A percentile compares a stretch with the other conserved stretches of the same genome.
Conservation (phyloP, 352 stramenopile genomes). For the Globisporangium nagaii region DNA sequence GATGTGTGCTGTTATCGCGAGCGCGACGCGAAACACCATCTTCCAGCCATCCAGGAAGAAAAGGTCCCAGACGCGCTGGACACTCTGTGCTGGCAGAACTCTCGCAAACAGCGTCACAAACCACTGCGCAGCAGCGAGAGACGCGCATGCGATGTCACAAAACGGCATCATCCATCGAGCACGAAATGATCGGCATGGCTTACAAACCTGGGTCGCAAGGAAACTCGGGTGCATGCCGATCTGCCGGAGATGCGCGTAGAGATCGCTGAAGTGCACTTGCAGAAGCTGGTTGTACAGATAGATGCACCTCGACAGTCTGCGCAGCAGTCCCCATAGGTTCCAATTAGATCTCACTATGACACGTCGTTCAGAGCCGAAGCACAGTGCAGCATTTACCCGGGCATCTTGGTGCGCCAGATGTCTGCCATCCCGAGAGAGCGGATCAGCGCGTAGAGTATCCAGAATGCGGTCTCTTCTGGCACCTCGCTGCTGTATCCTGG, state of each 20-base stretch:
- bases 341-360: no score
- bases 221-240: constrained; percentile 84
- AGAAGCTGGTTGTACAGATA: constrained; percentile 76
- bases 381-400: constrained; percentile 28
- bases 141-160: no score
- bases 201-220: constrained; percentile 65
- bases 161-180: no score
- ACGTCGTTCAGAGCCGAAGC: neutral
- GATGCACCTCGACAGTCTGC: constrained; percentile 60
- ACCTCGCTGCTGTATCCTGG: constrained; percentile 3
- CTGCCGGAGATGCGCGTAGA: constrained; percentile 54
- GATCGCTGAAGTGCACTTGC: constrained; percentile 54
- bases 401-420: constrained; percentile 76
- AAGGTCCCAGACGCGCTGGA: constrained; percentile 67
- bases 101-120: constrained; percentile 83
- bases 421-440: constrained; percentile 48
- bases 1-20: constrained; percentile 58
- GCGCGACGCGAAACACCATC: constrained; percentile 58
- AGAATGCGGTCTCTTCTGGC: constrained; percentile 56
- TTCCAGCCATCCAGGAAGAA: constrained; percentile 79
- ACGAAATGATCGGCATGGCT: no score
- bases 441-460: constrained; percentile 52
- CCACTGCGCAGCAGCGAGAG: constrained; percentile 53
- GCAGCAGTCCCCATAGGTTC: neutral
- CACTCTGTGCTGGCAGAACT: constrained; percentile 31